Evolutionary conservation across 306 rosid species (phyloP), one percentile per base, ranked within the genome.

Genomic region (Abrus pulchellus): DNA sequence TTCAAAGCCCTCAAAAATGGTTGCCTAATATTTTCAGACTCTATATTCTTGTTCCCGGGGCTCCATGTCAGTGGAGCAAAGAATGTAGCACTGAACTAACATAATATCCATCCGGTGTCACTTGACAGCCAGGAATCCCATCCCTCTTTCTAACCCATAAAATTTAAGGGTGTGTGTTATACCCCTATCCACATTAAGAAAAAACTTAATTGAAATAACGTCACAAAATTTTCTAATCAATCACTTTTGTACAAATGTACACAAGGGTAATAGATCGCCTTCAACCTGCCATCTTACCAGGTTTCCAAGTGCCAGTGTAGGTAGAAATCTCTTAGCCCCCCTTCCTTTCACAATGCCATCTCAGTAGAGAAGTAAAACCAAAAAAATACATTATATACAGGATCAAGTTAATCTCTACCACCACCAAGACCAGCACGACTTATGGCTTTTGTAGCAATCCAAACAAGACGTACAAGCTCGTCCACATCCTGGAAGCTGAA

Each of bases 191-290:
- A 83, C 56, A 74, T 86, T 69, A 79, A 83, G 77, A 83, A 85
- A 65, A 87, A 88, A 77, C 80, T 80, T 34, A 68, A 80, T 73
- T 38, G 67, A 80, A 83, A 83, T 62, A 50, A 70, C 52, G 78
- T 68, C 32, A 80, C 90, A 89, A 90, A 88, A 94, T 79, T 89
- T 88, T 75, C 93, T 83, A 86, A 86, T 53, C 82, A 88, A 87
- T 87, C 91, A 84, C 88, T 85, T 93, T 87, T 94, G 96, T 88
- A 94, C 97, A 92, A 86, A 89, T 89, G 93, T 90, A 90, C 90
- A 85, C 83, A 76, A 84, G 86, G 88, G 82, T 77, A 83, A 76
- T 76, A 56, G 80, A 83, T 81, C 53, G 72, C 43, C 36, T 57
- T 77, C 74, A 83, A 76, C 86, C 88, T 9, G 76, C 85, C 53